Evolutionary conservation across 108 stramenopile species (phyloP), one percentile per base, ranked within the genome.

Genomic region (Nitzschia palea): DNA sequence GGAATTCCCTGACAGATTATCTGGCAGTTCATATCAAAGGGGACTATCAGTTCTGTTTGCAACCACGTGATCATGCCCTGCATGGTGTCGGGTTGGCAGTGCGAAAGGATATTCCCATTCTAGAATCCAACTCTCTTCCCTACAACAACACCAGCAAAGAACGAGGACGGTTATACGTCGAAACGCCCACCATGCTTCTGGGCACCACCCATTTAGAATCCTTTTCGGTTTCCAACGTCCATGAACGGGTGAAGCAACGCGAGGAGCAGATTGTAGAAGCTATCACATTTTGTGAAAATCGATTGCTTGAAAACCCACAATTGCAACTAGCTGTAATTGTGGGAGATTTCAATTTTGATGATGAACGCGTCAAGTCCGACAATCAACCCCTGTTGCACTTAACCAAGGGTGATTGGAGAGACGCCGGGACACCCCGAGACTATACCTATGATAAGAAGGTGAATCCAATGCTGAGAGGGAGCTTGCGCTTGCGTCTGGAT

Each of bases 301-400:
- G 69, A 51, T 36, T 81, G 22, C 45, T 34, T n/a, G 32, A 63
- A 22, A 27, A 56, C 26, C 59, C 69, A 1, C 44, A 37, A 14
- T 45, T 84, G n/a, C 27, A 79, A 18, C 12, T 65, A 34, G 80
- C 83, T 2, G 44, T 84, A 12, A 69, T 87, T n/a, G 63, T 62
- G 29, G 86, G 86, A 26, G 86, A 87, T 68, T 69, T 87, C 40
- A 87, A 87, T 48, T 87, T 82, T 82, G 86, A 87, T 55, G 86
- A 87, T 57, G 86, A 87, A 62, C 73, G 81, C 40, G 50, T 35
- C 9, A 36, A 35, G 17, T 51, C 74, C 35, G 25, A 65, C 22
- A 73, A 70, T 18, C 28, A 18, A 44, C 29, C 33, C 4, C 29
- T 83, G 36, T 34, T 83, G 64, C 28, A 37, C 6, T 4, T 71